Conservation (phyloP, 1,139 yeast genomes). For the Eremothecium cymbalariae region DNA sequence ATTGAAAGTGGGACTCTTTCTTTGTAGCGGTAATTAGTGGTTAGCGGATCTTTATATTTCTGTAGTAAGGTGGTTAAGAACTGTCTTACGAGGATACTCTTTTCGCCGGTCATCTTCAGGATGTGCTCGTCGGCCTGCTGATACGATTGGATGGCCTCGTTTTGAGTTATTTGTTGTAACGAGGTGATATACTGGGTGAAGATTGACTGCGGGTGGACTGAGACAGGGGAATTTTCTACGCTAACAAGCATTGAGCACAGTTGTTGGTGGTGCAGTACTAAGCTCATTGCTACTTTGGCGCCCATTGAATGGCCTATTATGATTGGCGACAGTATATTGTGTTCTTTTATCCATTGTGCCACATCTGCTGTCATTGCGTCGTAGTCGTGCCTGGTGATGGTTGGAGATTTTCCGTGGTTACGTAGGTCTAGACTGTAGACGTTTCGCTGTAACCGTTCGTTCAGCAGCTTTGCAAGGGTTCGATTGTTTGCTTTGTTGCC, state of each 20-base stretch:
- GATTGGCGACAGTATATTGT: constrained; percentile 38
- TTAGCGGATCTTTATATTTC: constrained; percentile 37
- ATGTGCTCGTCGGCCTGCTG: constrained; percentile 67
- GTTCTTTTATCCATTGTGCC: constrained; percentile 50
- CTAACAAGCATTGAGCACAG: constrained; percentile 57
- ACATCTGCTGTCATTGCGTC: constrained; percentile 81
- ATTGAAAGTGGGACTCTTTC: constrained; percentile 63
- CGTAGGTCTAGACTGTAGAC: constrained; percentile 75
- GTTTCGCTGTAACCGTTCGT: constrained; percentile 34
- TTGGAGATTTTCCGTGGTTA: constrained; percentile 92
- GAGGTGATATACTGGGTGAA: constrained; percentile 64
- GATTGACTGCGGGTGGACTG: constrained; percentile 47
- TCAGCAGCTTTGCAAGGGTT: constrained; percentile 51
- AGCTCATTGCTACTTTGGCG: constrained; percentile 88
- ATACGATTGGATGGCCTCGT: constrained; percentile 40
- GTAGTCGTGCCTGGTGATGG: constrained; percentile 58
- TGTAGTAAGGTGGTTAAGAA: constrained; percentile 52
- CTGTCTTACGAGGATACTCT: too few species aligned
- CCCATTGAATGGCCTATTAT: constrained; percentile 96
- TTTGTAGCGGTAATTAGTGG: constrained; percentile 32
- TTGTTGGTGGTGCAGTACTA: constrained; percentile 63
- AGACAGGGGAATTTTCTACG: constrained; percentile 87
- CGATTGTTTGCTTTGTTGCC: constrained; percentile 77
- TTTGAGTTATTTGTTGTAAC: constrained; percentile 45
- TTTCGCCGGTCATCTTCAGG: too few species aligned